These are phyloP conservation scores for Tolypocladium capitatum DNA, from an alignment of 2,329 filamentous ascomycete genomes.

Conservation along the genomic window DNA sequence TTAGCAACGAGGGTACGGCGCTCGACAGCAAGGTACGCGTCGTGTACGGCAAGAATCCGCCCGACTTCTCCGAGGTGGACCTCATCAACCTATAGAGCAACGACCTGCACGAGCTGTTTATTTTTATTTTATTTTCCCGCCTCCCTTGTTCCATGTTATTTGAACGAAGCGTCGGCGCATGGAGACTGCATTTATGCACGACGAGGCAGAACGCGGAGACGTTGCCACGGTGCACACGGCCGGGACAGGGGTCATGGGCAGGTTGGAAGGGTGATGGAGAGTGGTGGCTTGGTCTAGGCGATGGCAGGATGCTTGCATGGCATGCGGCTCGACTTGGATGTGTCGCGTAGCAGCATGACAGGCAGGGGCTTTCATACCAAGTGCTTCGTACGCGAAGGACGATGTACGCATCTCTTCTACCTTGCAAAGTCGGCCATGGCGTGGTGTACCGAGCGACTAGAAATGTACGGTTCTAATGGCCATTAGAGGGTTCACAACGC, in stretches of 20 bases:
- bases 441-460: neutral
- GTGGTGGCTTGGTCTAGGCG: neutral
- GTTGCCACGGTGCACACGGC: neutral
- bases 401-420: neutral
- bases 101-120: neutral
- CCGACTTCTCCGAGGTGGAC: slow-evolving; percentile 81
- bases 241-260: neutral
- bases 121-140: neutral
- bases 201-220: neutral
- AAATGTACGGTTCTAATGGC: neutral
- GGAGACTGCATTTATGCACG: neutral
- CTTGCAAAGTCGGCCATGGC: neutral
- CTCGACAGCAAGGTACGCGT: slow-evolving; percentile 74
- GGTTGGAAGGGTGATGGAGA: neutral
- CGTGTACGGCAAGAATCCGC: slow-evolving; percentile 72
- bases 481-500: neutral
- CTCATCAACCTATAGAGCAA: slow-evolving; percentile 56
- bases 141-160: no score
- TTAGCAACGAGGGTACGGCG: slow-evolving; percentile 84
- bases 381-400: neutral
- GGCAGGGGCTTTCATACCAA: neutral
- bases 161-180: neutral
- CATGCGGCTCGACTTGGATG: neutral
- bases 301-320: neutral
- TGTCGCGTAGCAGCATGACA: no score